Evolutionary conservation across 306 rosid genomes (phyloP).

Genomic region (Cicer yamashitae): DNA sequence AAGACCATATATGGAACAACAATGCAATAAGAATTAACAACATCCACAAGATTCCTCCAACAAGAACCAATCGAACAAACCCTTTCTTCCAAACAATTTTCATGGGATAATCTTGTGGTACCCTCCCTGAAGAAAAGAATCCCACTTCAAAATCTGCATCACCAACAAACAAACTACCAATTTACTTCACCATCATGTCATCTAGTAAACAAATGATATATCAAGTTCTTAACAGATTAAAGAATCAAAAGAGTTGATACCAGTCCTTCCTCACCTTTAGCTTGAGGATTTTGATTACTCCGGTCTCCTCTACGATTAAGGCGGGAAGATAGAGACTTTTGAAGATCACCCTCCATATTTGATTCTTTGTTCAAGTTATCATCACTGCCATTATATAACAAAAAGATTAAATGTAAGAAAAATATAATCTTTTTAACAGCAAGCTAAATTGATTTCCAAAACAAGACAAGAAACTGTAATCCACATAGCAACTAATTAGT

Average conservation of each 20-base stretch:
- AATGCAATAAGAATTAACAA: slow-evolving; percentile 81
- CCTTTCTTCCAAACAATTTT: slow-evolving; percentile 94
- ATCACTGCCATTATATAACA: slow-evolving; percentile 43
- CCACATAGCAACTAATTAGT: slow-evolving; percentile 29
- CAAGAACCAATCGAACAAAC: slow-evolving; percentile 81
- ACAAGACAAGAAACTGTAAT: slow-evolving; percentile 16
- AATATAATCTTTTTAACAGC: slow-evolving; percentile 13
- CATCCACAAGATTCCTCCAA: slow-evolving; percentile 93
- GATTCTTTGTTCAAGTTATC: slow-evolving; percentile 44
- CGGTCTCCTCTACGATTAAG: slow-evolving; percentile 58
- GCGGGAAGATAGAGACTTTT: slow-evolving; percentile 50
- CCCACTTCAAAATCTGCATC: slow-evolving; percentile 75
- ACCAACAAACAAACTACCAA: slow-evolving; percentile 39
- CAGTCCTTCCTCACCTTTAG: slow-evolving; percentile 43
- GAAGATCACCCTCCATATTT: slow-evolving; percentile 54
- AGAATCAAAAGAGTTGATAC: slow-evolving; percentile 28
- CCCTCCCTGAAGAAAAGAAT: slow-evolving; percentile 56
- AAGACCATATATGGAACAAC: slow-evolving; percentile 90
- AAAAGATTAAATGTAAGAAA: neutral
- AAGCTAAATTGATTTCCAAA: slow-evolving; percentile 21
- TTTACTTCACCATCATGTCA: slow-evolving; percentile 8
- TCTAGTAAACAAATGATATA: neutral
- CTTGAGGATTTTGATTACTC: slow-evolving; percentile 41
- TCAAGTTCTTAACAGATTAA: slow-evolving; percentile 1
- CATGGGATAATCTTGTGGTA: slow-evolving; percentile 69